Percentiles rank a stretch among this genome's conserved stretches.
These are phyloP conservation scores for Avena sativa DNA, from an alignment of 176 grass and related monocot species.

Conservation along the genomic window DNA sequence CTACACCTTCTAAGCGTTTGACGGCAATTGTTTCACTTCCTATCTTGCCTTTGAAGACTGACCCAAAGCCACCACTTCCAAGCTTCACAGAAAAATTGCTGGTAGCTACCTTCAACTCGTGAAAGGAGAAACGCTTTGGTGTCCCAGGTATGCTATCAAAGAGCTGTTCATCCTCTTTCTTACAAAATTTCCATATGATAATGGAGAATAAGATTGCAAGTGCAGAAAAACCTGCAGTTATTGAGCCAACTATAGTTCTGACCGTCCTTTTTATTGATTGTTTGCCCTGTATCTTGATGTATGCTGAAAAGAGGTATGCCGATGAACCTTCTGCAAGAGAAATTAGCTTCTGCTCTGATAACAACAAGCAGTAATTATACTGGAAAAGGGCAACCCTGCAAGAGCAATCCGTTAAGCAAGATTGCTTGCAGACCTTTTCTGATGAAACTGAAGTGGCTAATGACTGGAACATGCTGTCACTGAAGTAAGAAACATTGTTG, in stretches of 20 bases:
- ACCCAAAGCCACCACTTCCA: conserved; percentile 52
- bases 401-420: conserved; percentile 41
- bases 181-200: background rate
- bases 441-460: background rate
- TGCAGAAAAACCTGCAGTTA: background rate
- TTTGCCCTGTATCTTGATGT: conserved; percentile 31
- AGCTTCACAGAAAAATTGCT: conserved; percentile 42
- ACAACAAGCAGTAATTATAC: conserved; percentile 18
- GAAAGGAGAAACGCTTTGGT: conserved; percentile 43
- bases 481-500: conserved; percentile 41
- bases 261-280: conserved; percentile 10
- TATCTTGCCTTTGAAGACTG: conserved; percentile 51
- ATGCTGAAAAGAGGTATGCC: background rate
- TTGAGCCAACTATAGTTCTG: conserved; percentile 18
- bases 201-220: background rate
- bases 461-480: conserved; percentile 20
- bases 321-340: background rate
- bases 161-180: background rate
- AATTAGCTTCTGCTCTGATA: conserved; percentile 20
- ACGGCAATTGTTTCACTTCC: conserved; percentile 42
- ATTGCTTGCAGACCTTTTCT: conserved; percentile 21
- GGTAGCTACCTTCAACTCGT: conserved; percentile 44
- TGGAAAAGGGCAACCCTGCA: conserved; percentile 37
- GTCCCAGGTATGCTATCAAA: conserved; percentile 37
- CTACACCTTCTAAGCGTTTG: conserved; percentile 44